These are phyloP conservation scores for Pyropia haitanensis DNA, from an alignment of 23 red algal genomes.

Conservation along the genomic window DNA sequence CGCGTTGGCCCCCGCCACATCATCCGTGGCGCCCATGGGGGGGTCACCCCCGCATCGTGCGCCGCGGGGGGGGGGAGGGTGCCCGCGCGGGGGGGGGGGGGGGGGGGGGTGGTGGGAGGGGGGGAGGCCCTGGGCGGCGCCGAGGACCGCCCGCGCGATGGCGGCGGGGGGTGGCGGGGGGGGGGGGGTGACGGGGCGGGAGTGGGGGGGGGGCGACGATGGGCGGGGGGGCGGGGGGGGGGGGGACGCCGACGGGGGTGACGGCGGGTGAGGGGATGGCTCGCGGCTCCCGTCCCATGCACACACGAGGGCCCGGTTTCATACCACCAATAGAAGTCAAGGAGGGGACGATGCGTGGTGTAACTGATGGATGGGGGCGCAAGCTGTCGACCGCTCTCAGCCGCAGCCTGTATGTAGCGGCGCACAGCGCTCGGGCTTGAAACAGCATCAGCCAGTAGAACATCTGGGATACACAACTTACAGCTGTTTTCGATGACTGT, in stretches of 20 bases:
- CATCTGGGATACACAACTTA: too few species aligned
- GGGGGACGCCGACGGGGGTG: constrained; percentile 10
- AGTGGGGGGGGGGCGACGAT: background rate
- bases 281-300: too few species aligned
- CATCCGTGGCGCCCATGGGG: background rate
- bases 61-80: background rate
- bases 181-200: constrained; percentile 8
- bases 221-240: constrained; percentile 7
- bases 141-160: background rate
- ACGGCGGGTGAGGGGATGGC: too few species aligned
- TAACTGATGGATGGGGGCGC: too few species aligned
- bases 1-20: background rate
- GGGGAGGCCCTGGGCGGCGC: background rate
- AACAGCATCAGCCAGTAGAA: too few species aligned
- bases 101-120: background rate
- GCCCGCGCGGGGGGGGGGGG: background rate
- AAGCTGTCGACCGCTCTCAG: too few species aligned
- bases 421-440: too few species aligned
- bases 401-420: too few species aligned
- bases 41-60: background rate
- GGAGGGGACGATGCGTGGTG: too few species aligned
- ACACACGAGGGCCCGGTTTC: too few species aligned
- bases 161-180: background rate
- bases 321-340: too few species aligned
- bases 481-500: too few species aligned